These are phyloP conservation scores for Pugionium cornutum DNA, from an alignment of 345 rosid genomes.

Conservation along the genomic window DNA sequence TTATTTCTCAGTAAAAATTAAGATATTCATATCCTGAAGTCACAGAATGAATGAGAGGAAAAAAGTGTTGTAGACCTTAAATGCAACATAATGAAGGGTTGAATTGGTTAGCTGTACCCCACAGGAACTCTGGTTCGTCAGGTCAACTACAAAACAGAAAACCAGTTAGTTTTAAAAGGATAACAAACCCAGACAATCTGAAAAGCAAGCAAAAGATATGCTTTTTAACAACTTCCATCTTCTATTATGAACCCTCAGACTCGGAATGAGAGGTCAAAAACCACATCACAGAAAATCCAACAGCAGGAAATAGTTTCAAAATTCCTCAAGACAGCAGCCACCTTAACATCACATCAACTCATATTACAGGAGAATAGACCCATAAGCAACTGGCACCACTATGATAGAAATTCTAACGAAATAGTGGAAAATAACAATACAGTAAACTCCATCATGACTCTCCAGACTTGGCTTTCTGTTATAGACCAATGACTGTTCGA, in stretches of 20 bases:
- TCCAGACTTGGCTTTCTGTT: not conserved
- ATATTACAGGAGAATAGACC: slow-evolving; percentile 13
- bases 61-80: slow-evolving; percentile 58
- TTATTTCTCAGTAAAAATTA: not conserved
- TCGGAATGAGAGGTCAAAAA: no score
- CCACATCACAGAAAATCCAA: slow-evolving; percentile 21
- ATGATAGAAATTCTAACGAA: no score
- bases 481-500: not conserved
- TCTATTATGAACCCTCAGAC: no score
- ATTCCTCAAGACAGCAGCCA: slow-evolving; percentile 4
- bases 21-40: slow-evolving; percentile 8
- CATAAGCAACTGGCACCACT: not conserved
- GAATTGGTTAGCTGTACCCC: slow-evolving; percentile 62
- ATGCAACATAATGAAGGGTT: slow-evolving; percentile 65
- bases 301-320: slow-evolving; percentile 13
- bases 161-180: not conserved
- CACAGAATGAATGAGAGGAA: slow-evolving; percentile 3
- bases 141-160: slow-evolving; percentile 57
- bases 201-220: not conserved
- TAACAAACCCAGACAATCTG: no score
- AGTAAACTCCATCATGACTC: not conserved
- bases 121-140: slow-evolving; percentile 88
- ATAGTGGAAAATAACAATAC: not conserved
- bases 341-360: slow-evolving; percentile 14
- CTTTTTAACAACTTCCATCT: no score